phyloP scores from a whole-genome alignment of 176 grass and related monocot genomes.

The Oryza longistaminata region DNA sequence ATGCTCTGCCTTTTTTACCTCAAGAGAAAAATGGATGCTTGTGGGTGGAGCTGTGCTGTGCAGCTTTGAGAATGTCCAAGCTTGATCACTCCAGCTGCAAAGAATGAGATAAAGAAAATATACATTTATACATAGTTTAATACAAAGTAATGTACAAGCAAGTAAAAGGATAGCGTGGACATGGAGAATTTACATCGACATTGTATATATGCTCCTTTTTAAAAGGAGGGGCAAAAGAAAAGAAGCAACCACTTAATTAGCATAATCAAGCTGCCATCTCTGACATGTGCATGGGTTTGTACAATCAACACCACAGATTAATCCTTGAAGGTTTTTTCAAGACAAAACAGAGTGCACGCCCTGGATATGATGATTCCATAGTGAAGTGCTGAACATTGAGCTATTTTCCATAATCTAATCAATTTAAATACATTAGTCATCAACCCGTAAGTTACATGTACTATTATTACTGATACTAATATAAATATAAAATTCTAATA shows the following conservation, averaged over 20 bases:
- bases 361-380: conserved; percentile 6
- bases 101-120: conserved; percentile 24
- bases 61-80: conserved; percentile 45
- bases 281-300: conserved; percentile 19
- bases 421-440: not conserved
- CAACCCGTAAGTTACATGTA: too few species aligned
- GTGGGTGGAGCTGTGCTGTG: conserved; percentile 32
- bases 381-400: not conserved
- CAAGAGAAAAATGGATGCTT: conserved; percentile 47
- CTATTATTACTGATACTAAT: too few species aligned
- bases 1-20: conserved; percentile 52
- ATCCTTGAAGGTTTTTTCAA: conserved; percentile 11
- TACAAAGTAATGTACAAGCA: conserved; percentile 15
- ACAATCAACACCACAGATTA: conserved; percentile 37
- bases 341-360: conserved; percentile 4
- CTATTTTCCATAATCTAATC: not conserved
- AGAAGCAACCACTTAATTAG: conserved; percentile 35
- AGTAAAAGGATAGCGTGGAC: conserved; percentile 27
- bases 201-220: conserved; percentile 31
- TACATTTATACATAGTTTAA: not conserved
- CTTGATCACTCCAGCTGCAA: conserved; percentile 37
- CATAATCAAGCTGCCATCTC: conserved; percentile 47
- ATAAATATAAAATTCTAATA: too few species aligned
- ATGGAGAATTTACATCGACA: conserved; percentile 43
- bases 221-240: conserved; percentile 26